Percentiles rank a stretch among this genome's conserved stretches.
These are phyloP conservation scores for Phytophthora tentaculata DNA, from an alignment of 352 stramenopile genomes.

Conservation along the genomic window DNA sequence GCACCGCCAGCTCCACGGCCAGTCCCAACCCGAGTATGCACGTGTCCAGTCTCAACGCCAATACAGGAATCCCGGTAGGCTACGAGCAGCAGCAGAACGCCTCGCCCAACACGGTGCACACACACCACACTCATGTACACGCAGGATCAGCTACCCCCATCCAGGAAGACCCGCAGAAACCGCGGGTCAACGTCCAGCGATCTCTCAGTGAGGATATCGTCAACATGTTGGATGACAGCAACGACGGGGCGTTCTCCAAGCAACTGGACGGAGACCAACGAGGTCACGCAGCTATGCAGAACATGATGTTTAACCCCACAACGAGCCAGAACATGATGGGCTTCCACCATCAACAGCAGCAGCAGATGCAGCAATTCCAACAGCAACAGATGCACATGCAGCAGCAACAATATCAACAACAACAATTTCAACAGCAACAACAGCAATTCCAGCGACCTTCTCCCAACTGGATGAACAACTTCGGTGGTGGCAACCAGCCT, in stretches of 20 bases:
- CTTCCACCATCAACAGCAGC: constrained; percentile 21
- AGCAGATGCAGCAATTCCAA: constrained; percentile 20
- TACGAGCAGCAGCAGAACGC: constrained; percentile 35
- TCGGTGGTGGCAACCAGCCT: constrained; percentile 28
- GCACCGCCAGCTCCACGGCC: constrained; percentile 33
- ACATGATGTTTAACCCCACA: constrained; percentile 24
- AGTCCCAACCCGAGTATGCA: constrained; percentile 34
- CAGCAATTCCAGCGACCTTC: constrained; percentile 40
- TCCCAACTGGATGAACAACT: constrained; percentile 44
- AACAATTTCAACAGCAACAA: constrained; percentile 37
- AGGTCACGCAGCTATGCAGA: constrained; percentile 28
- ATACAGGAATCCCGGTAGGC: no score
- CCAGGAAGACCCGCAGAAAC: constrained; percentile 29
- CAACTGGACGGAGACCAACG: constrained; percentile 33
- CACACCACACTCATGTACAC: background rate
- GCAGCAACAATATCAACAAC: constrained; percentile 26
- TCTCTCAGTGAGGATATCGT: constrained; percentile 84
- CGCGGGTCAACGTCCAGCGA: constrained; percentile 50
- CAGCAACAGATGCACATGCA: constrained; percentile 43
- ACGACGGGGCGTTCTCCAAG: constrained; percentile 45
- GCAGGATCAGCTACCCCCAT: constrained; percentile 7
- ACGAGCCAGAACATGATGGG: constrained; percentile 15
- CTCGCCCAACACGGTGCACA: constrained; percentile 15
- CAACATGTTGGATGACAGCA: constrained; percentile 69
- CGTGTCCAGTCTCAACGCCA: constrained; percentile 15